phyloP scores from a whole-genome alignment of 192 early-diverging fungal species.

The Geosiphon pyriformis region DNA sequence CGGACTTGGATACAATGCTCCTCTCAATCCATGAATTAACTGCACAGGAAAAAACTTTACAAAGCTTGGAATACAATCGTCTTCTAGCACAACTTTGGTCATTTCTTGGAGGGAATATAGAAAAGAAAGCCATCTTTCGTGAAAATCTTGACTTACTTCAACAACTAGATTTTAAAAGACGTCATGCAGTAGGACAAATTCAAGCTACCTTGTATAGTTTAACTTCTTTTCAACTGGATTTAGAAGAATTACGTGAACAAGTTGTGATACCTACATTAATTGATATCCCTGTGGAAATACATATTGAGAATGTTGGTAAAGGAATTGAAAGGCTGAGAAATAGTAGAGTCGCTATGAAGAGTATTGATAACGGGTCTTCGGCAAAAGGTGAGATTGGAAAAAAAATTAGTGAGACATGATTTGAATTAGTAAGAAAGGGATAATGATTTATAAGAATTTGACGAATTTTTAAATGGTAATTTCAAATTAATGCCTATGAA shows the following conservation, averaged over 20 bases:
- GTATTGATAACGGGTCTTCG: background rate
- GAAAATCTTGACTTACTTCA: slow-evolving; percentile 39
- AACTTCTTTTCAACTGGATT: slow-evolving; percentile 47
- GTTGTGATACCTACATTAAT: slow-evolving; percentile 30
- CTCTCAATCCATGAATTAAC: slow-evolving; percentile 39
- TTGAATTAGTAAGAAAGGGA: no score
- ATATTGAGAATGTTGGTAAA: slow-evolving; percentile 38
- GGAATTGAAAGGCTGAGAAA: slow-evolving; percentile 33
- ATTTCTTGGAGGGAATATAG: slow-evolving; percentile 28
- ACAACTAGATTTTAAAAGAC: slow-evolving; percentile 37
- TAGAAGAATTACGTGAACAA: slow-evolving; percentile 42
- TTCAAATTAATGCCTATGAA: no score
- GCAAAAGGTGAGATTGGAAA: no score
- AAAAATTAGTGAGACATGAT: no score
- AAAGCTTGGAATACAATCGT: slow-evolving; percentile 27
- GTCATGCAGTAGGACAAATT: slow-evolving; percentile 34
- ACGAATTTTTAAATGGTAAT: no score
- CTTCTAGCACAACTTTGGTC: slow-evolving; percentile 33
- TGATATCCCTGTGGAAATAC: slow-evolving; percentile 33
- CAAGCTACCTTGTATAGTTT: slow-evolving; percentile 38
- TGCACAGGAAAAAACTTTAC: slow-evolving; percentile 36
- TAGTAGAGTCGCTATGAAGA: slow-evolving; percentile 31
- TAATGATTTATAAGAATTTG: no score
- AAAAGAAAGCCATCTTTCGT: slow-evolving; percentile 27
- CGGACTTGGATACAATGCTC: slow-evolving; percentile 36